Percentiles rank a stretch among this genome's conserved stretches.
phyloP scores from a whole-genome alignment of 257 asterid genomes.

The Anisodus tanguticus region DNA sequence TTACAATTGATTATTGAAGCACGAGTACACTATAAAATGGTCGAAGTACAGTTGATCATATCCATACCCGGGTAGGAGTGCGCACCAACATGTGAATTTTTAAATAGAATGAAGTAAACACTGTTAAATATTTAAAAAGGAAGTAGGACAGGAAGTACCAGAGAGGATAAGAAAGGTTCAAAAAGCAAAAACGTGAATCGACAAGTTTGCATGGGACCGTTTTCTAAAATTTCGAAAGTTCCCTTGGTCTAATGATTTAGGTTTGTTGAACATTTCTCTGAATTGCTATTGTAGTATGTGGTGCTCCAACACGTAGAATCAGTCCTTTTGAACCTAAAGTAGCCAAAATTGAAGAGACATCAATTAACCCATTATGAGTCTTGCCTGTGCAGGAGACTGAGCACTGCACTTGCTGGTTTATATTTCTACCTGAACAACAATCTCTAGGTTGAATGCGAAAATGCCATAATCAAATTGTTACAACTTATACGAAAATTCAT shows the following conservation, averaged over 20 bases:
- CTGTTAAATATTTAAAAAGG: background rate
- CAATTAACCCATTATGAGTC: background rate
- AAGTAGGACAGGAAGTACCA: background rate
- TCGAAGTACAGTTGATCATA: background rate
- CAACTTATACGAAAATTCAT: background rate
- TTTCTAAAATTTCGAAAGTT: background rate
- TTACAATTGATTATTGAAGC: background rate
- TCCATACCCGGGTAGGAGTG: background rate
- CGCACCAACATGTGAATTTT: background rate
- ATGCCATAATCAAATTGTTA: too few species aligned
- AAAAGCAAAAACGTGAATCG: background rate
- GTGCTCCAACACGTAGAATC: background rate
- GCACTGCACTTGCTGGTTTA: too few species aligned
- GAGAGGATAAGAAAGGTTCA: background rate
- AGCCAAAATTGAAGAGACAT: background rate
- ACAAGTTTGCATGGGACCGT: background rate
- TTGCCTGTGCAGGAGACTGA: background rate
- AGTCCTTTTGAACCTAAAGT: background rate
- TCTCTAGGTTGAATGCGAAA: too few species aligned
- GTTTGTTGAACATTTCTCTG: background rate
- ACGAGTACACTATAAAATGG: background rate
- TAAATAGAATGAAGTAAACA: background rate
- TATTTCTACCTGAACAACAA: too few species aligned
- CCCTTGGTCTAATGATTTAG: background rate
- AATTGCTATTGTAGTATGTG: background rate